Evolutionary conservation across 2,329 filamentous ascomycete genomes (phyloP).

Genomic region (Hysterium pulicare): DNA sequence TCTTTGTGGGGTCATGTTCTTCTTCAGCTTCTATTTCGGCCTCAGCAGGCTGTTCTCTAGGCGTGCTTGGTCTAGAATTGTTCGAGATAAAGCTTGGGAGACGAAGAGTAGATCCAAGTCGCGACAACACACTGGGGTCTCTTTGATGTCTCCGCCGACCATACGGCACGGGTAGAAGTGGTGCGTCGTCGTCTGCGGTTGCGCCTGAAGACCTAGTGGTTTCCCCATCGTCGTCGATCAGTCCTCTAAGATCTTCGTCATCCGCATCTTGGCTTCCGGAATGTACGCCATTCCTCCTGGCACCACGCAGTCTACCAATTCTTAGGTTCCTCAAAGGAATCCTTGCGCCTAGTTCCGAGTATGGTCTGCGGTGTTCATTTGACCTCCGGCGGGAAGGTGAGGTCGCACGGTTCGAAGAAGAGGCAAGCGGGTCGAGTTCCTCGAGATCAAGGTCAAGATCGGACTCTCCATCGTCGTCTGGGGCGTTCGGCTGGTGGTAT

Average conservation of each 20-base stretch:
- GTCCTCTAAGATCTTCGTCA: conserved; percentile 62
- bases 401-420: conserved; percentile 19
- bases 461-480: conserved; percentile 64
- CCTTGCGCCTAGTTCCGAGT: conserved; percentile 46
- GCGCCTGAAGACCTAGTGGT: conserved; percentile 53
- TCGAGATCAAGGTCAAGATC: conserved; percentile 75
- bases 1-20: conserved; percentile 60
- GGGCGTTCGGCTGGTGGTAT: conserved; percentile 55
- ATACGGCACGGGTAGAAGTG: conserved; percentile 57
- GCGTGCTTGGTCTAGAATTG: conserved; percentile 15
- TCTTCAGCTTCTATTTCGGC: conserved; percentile 44
- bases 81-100: conserved; percentile 63
- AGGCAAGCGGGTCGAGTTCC: conserved; percentile 65
- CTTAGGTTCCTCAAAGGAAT: conserved; percentile 68
- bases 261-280: conserved; percentile 47
- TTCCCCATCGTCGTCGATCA: conserved; percentile 63
- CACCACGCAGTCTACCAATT: conserved; percentile 44
- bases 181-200: conserved; percentile 65
- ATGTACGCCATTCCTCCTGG: conserved; percentile 24
- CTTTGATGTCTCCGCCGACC: conserved; percentile 23
- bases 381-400: conserved; percentile 27
- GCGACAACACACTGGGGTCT: conserved; percentile 38
- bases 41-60: conserved; percentile 24
- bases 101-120: conserved; percentile 53
- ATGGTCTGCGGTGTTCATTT: conserved; percentile 28